Base-by-base conservation (phyloP, 345 rosid species). In the Populus deltoides region DNA sequence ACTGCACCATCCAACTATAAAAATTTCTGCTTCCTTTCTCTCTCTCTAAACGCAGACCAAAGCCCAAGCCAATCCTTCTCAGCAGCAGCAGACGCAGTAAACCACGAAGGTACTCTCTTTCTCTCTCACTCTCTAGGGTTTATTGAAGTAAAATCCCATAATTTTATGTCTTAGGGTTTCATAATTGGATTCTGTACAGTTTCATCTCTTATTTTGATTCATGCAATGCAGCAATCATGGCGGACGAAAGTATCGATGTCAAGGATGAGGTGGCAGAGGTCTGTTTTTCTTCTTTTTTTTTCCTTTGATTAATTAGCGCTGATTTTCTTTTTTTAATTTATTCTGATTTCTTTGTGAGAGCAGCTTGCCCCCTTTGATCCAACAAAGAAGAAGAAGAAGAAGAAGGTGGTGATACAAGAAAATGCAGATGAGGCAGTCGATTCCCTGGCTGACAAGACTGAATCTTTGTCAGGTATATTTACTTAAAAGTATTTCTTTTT, bases 361-460 rank as follows among this genome's bases (percentile, higher is more conserved):
- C 77, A 96, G 97, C 86, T 92, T 73, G 88, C 90, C 16, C 94
- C 98, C 8, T 96, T 93, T 57, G 99, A 96, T 83, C 97, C 98
- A 18, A 80, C 93, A 66, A 96, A 96, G 75, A 96, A 96, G 90
- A 96, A 96, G 83, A 96, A 96, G 92, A 96, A 96, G 89, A 96
- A 96, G 93, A 93, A 90, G 80, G 87, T 87, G 67, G 87, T 86
- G n/a, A 73, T 88, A 43, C 92, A 89, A 78, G 98, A 91, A 11
- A 78, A 86, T 41, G 70, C 83, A 0, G 94, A 92, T 78, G 98
- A 91, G 45, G 71, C 89, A 20, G 86, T 88, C 71, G 99, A 92
- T 59, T 85, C 88, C 53, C 75, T 89, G 59, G 81, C 91, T 24
- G 97, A 92, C 79, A 91, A 89, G 87, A 86, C 94, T 61, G 97